phyloP scores from a whole-genome alignment of 208 protist genomes.

The Crithidia brevicula region DNA sequence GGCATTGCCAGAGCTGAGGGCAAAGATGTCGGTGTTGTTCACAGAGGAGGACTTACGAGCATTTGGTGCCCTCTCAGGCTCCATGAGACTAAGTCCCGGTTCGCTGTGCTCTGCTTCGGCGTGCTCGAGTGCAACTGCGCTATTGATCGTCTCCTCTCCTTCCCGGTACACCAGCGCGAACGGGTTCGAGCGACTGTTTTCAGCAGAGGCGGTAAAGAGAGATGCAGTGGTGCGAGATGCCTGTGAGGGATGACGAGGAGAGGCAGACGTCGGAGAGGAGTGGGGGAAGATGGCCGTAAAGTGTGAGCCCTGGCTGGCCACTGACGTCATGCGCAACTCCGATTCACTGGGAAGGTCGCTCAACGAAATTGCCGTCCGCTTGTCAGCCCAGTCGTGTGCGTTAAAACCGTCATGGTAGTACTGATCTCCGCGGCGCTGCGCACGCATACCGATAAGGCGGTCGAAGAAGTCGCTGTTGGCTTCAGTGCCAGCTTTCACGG shows the following conservation, averaged over 20 bases:
- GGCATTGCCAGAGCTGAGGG: background rate
- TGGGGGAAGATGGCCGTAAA: constrained; percentile 3
- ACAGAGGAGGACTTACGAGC: too few species aligned
- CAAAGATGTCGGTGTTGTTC: background rate
- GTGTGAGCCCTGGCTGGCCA: constrained; percentile 1
- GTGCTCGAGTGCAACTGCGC: background rate
- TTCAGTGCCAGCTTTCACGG: background rate
- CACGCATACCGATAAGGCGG: constrained; percentile 2
- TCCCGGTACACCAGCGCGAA: background rate
- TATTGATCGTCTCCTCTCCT: background rate
- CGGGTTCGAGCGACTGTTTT: constrained; percentile 14
- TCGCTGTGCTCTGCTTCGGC: background rate
- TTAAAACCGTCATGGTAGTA: constrained; percentile 27
- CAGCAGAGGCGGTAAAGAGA: background rate
- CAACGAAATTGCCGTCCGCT: constrained; percentile 27
- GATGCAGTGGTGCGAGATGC: background rate
- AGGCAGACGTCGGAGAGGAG: background rate
- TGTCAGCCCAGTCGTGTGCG: constrained; percentile 14
- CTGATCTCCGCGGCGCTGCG: background rate
- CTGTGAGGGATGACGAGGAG: background rate
- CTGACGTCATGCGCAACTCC: constrained; percentile 19
- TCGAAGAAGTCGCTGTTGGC: constrained; percentile 11
- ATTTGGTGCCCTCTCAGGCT: too few species aligned
- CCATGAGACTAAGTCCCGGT: background rate
- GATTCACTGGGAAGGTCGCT: constrained; percentile 31